Evolutionary conservation across 2,329 filamentous ascomycete species (phyloP).

Genomic region (Sclerotinia subarctica): DNA sequence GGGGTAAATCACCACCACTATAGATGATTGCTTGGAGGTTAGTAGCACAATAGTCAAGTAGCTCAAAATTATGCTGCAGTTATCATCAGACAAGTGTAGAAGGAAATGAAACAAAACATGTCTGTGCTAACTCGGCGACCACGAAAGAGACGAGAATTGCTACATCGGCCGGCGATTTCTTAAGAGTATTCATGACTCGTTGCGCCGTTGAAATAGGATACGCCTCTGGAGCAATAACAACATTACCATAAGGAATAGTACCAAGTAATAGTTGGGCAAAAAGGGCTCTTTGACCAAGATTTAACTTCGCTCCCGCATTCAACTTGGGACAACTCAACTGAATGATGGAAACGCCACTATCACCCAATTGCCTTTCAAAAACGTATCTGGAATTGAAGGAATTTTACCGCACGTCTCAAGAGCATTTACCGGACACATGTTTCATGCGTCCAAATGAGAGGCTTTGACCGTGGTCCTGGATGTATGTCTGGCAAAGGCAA

Average conservation of each 20-base stretch:
- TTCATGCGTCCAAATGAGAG: neutral
- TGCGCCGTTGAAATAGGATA: neutral
- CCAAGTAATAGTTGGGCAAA: neutral
- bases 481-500: neutral
- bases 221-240: neutral
- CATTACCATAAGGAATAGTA: neutral
- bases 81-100: neutral
- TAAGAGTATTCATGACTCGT: neutral
- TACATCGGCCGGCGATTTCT: neutral
- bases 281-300: neutral
- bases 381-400: neutral
- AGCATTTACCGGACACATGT: neutral
- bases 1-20: no score
- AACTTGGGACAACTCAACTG: neutral
- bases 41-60: no score
- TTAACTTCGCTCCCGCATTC: neutral
- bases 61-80: neutral
- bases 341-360: neutral
- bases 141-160: neutral
- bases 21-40: no score
- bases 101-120: neutral
- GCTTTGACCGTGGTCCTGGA: neutral
- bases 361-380: neutral
- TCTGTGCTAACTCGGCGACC: neutral
- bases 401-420: neutral